Base-by-base conservation (phyloP, 2,329 filamentous ascomycete genomes). In the Fusarium pseudonygamai region DNA sequence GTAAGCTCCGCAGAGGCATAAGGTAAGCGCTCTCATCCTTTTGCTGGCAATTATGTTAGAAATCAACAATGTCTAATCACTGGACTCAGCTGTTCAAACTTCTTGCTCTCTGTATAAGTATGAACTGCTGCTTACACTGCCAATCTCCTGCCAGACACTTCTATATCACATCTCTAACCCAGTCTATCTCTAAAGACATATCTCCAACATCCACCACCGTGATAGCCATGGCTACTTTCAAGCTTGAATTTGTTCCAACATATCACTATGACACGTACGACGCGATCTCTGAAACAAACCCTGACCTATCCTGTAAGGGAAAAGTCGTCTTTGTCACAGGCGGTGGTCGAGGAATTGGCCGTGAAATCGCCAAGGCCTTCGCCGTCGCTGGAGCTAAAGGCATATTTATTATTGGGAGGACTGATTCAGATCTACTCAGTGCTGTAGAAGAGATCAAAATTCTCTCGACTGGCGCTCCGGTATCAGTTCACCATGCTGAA, bases 281-380 rank as follows among this genome's bases (percentile, higher is more conserved):
- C 2, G 9, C 16, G 1, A 64, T 64, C 13, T 60, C 45, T n/a
- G 60, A 62, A 28, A 45, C 2, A 4, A 45, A 61, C 3, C 56
- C 56, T 1, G 43, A 42, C 10, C 5, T 64, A 1, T 64, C 60
- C 12, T 37, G 36, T 9, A 22, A 61, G 15, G 56, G 60, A 2
- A 64, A 49, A 15, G 16, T 43, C 14, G 56, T 40, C 6, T 64
- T 63, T 5, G n/a, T 63, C 11, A 63, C 60, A 14, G 60, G 60
- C 26, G 60, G 53, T 7, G 60, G 60, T 5, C 43, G 34, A 34
- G 60, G 60, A 7, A 63, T 63, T 1, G 60, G 60, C 2, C 42
- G 56, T 4, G 42, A 61, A 24, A 64, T 64, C 5, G 43, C 60
- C 32, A 64, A 50, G 22, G 16, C 60, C 6, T 61, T 64, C 36